phyloP scores from a whole-genome alignment of 805 yeast genomes.

The Lachancea thermotolerans region DNA sequence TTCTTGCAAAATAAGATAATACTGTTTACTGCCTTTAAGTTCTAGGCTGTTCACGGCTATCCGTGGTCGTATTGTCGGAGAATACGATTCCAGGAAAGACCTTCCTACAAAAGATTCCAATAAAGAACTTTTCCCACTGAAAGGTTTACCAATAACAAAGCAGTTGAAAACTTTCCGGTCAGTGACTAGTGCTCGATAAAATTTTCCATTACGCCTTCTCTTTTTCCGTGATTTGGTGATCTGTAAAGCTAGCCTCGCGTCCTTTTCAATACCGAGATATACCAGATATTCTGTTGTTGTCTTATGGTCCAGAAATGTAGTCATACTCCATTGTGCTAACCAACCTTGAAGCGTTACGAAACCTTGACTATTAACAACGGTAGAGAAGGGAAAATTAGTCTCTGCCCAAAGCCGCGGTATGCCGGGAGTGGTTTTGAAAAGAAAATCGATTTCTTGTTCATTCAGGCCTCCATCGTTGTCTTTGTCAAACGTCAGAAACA shows the following conservation, averaged over 20 bases:
- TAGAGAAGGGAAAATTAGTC: slow-evolving; percentile 76
- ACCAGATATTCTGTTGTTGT: slow-evolving; percentile 85
- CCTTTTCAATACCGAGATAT: slow-evolving; percentile 76
- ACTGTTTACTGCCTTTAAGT: slow-evolving; percentile 89
- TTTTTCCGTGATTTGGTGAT: slow-evolving; percentile 75
- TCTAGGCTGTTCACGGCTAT: slow-evolving; percentile 91
- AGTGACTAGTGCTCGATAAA: slow-evolving; percentile 58
- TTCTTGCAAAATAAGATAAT: slow-evolving; percentile 85
- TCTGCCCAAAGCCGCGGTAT: slow-evolving; percentile 83
- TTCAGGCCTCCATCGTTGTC: slow-evolving; percentile 96
- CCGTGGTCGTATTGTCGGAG: slow-evolving; percentile 76
- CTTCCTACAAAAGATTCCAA: slow-evolving; percentile 77
- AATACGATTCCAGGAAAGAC: slow-evolving; percentile 58
- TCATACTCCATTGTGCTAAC: slow-evolving; percentile 98
- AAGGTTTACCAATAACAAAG: slow-evolving; percentile 75
- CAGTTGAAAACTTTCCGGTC: slow-evolving; percentile 93
- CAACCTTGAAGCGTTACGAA: slow-evolving; percentile 93
- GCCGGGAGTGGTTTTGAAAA: slow-evolving; percentile 91
- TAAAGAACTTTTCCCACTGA: slow-evolving; percentile 82
- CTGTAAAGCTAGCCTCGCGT: slow-evolving; percentile 49
- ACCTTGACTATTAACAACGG: slow-evolving; percentile 86
- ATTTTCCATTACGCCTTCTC: slow-evolving; percentile 57
- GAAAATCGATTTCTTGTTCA: slow-evolving; percentile 55
- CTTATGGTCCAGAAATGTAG: slow-evolving; percentile 77
- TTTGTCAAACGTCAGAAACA: slow-evolving; percentile 79